Base-by-base conservation (phyloP, 192 early-diverging fungal genomes). In the Entophlyctis luteolus region DNA sequence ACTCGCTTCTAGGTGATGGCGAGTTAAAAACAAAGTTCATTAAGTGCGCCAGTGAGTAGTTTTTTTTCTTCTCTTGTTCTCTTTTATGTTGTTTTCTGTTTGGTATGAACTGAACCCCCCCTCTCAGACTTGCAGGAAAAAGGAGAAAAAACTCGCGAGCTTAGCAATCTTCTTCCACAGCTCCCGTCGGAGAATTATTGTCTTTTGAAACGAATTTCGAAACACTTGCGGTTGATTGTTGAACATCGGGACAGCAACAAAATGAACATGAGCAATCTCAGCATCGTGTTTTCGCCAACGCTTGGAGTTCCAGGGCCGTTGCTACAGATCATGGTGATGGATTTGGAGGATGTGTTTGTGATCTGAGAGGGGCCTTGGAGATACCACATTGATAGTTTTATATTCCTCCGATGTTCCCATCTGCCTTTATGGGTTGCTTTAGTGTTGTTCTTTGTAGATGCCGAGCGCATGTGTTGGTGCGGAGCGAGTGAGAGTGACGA, bases 211-310 rank as follows among this genome's bases (percentile, higher is more conserved):
- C 88, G 87, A 2, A 73, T 99, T 59, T 89, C 90, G 1, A 93
- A 87, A 0, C 96, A 99, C 65, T 83, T 99, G 58, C 89, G 93
- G 50, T 77, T 90, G 45, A 87, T 99, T 42, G 93, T 98, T 23
- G 86, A 89, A 55, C 81, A 85, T 50, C 77, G 86, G 6, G 88
- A 88, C 32, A 76, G 86, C 34, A 99, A 99, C 79, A 90, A 89
- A 74, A 99, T 99, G 96, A 96, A 89, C 3, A 81, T 94, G 58
- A 85, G 89, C 22, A 98, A 98, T 82, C 84, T 99, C 39, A 90
- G 93, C 49, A 99, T 98, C 62, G 93, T 99, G 2, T 98, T 98
- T 68, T 87, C 90, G 33, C 95, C 94, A 22, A 96, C 95, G 8
- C 78, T 99, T 1, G 89, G 91, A 22, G 91, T 99, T 63, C 94